These are phyloP conservation scores for Mycena latifolia DNA, from an alignment of 768 basidiomycete species.

Conservation along the genomic window DNA sequence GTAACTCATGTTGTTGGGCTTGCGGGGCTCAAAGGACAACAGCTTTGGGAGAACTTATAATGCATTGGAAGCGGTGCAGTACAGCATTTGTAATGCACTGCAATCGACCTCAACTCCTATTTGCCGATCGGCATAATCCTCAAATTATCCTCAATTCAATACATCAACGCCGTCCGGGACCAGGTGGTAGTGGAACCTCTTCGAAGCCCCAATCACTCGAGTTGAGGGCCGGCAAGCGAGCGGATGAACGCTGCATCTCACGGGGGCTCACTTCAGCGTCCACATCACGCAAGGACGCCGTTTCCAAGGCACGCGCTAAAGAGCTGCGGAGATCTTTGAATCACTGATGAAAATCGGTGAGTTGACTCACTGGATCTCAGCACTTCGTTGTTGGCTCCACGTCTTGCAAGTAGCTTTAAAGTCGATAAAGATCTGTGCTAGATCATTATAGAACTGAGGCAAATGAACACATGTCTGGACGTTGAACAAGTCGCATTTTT, in stretches of 20 bases:
- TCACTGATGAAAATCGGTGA: constrained; percentile 17
- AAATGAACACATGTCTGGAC: not conserved
- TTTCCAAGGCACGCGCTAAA: constrained; percentile 54
- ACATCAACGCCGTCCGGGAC: constrained; percentile 39
- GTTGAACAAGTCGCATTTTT: constrained; percentile 25
- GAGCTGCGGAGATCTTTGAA: constrained; percentile 46
- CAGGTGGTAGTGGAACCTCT: constrained; percentile 60
- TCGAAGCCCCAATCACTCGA: constrained; percentile 69
- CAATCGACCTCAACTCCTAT: too few relatives aligned
- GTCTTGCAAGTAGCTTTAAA: constrained; percentile 82
- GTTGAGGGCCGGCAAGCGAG: constrained; percentile 59
- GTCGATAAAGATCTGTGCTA: constrained; percentile 76
- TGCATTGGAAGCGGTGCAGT: constrained; percentile 7
- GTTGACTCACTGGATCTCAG: constrained; percentile 79
- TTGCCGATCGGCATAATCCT: too few relatives aligned
- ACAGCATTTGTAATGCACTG: constrained; percentile 5
- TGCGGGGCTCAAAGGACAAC: too few relatives aligned
- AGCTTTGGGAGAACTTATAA: constrained; percentile 6
- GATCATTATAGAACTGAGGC: constrained; percentile 90
- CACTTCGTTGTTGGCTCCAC: constrained; percentile 79
- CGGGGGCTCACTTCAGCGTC: constrained; percentile 16
- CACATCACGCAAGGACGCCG: constrained; percentile 49
- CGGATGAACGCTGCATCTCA: constrained; percentile 43
- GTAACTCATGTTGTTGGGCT: constrained; percentile 14
- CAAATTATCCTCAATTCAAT: too few relatives aligned